Conservation (phyloP, 1,284 basidiomycete species). For the Microbotryum intermedium region DNA sequence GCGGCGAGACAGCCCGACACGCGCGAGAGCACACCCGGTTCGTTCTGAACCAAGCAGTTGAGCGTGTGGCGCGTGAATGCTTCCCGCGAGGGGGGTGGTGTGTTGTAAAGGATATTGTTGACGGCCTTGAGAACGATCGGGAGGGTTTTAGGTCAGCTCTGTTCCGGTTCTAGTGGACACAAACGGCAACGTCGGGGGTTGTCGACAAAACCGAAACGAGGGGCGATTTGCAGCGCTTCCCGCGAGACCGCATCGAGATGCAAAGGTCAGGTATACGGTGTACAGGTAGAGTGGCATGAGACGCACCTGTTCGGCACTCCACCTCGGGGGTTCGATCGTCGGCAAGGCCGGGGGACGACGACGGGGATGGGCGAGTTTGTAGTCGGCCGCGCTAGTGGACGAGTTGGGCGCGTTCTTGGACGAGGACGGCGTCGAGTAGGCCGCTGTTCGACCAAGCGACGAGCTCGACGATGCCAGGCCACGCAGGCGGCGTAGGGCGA, state of each 20-base stretch:
- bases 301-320: conserved; percentile 31
- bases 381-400: conserved; percentile 83
- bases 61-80: conserved; percentile 65
- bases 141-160: too few species aligned
- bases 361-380: conserved; percentile 62
- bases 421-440: too few species aligned
- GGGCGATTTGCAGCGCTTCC: too few species aligned
- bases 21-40: conserved; percentile 94
- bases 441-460: too few species aligned
- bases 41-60: conserved; percentile 98
- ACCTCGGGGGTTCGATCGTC: conserved; percentile 55
- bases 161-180: too few species aligned
- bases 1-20: conserved; percentile 96
- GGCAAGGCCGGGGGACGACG: conserved; percentile 36
- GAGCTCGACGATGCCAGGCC: too few species aligned
- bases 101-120: conserved; percentile 39
- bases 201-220: too few species aligned
- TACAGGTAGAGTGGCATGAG: too few species aligned
- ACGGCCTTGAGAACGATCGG: conserved; percentile 30
- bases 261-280: too few species aligned
- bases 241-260: too few species aligned
- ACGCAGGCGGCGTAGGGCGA: too few species aligned
- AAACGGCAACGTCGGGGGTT: too few species aligned
- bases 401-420: conserved; percentile 9
- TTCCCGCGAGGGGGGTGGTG: conserved; percentile 32